Evolutionary conservation across 2,329 filamentous ascomycete species (phyloP), one percentile per base, ranked within the genome.

Genomic region (Ophiostoma tasmaniense): DNA sequence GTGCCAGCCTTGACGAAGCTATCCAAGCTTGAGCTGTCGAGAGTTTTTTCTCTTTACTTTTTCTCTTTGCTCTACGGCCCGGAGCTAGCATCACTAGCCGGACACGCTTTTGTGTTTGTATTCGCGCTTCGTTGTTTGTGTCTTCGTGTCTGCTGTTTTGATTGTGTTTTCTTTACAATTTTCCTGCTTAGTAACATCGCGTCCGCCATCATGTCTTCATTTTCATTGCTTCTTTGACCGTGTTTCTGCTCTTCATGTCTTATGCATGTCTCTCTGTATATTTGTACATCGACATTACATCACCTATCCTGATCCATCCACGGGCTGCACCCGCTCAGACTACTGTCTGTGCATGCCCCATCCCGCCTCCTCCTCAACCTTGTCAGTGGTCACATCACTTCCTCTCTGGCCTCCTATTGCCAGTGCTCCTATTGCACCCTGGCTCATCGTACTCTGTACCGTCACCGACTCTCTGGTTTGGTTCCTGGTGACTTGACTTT

Each of bases 1-100:
- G 64, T 69, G 64, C 65, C 67, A 71, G 65, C 55, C 50, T 65
- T 59, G 67, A 66, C 50, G 67, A 62, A 52, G 52, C 59, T 55
- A 55, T 55, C 50, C 50, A 22, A 55, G 50, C 50, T 55, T 55
- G 50, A 45, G 42, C 37, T 39, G 10, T 39, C 37, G 8, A 11
- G 37, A 8, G 33, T 42, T 42, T 42, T 37, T 10, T 39, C 37
- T 39, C 4, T 45, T 45, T 17, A 20, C 20, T n/a, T 39, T 50
- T n/a, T 20, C 50, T 25, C 50, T 55, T 25, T 28, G 50, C 22
- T 22, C 50, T 55, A 55, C 50, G 50, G 50, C n/a, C n/a, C 22
- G 22, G 22, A 55, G 50, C 50, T 55, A 55, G 50, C 50, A 55
- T 22, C n/a, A 55, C 50, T 55, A 55, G 50, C n/a, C 25, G 50